Percentiles rank a stretch among this genome's conserved stretches.
phyloP scores from a whole-genome alignment of 169 alveolate genomes.

The Ichthyophthirius multifiliis region DNA sequence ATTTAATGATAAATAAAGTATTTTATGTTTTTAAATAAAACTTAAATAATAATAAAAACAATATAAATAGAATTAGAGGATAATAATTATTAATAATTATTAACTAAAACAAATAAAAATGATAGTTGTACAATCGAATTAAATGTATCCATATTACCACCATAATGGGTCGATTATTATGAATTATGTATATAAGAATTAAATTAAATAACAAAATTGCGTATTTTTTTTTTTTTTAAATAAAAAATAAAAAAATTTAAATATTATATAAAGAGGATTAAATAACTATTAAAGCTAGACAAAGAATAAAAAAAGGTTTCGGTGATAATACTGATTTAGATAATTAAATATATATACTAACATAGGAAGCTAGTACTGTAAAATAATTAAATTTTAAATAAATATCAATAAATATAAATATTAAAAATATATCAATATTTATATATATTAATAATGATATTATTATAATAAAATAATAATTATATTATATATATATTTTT shows the following conservation, averaged over 20 bases:
- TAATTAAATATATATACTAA: constrained; percentile 21
- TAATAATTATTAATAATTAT: not conserved
- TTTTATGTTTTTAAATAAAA: too few relatives aligned
- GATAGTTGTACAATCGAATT: not conserved
- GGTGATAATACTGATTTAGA: constrained; percentile 25
- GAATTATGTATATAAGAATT: constrained; percentile 44
- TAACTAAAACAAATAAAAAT: not conserved
- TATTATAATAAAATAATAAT: not conserved
- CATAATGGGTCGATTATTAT: constrained; percentile 53
- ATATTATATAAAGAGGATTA: constrained; percentile 17
- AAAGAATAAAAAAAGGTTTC: constrained; percentile 47
- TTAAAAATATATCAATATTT: too few relatives aligned
- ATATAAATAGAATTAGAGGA: too few relatives aligned
- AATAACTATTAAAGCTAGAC: constrained; percentile 22
- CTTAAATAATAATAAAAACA: too few relatives aligned
- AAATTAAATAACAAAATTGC: constrained; percentile 7
- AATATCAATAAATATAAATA: too few relatives aligned
- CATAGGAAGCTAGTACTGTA: constrained; percentile 8
- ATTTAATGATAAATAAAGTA: too few relatives aligned
- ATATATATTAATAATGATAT: too few relatives aligned
- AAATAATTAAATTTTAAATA: too few relatives aligned
- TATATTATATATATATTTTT: not conserved
- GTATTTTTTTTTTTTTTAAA: not conserved
- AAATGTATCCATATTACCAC: constrained; percentile 32
- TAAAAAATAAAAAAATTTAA: not conserved